Conservation (phyloP, 2,329 filamentous ascomycete genomes). For the Samsoniella hepiali region DNA sequence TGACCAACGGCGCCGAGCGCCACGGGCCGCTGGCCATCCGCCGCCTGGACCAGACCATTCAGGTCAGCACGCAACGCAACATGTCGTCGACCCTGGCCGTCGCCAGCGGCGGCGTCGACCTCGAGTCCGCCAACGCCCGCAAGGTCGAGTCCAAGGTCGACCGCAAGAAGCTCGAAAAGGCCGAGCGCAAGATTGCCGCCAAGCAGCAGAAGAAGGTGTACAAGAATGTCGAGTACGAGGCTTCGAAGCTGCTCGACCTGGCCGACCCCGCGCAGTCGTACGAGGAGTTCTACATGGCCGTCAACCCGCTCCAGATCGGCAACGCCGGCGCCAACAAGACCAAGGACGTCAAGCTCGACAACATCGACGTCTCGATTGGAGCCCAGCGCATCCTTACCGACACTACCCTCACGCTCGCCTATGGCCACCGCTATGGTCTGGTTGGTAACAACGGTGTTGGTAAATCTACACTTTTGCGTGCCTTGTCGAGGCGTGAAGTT, state of each 20-base stretch:
- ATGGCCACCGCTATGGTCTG: conserved; percentile 90
- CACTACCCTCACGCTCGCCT: conserved; percentile 84
- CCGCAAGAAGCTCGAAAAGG: conserved; percentile 98
- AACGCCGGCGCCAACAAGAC: conserved; percentile 73
- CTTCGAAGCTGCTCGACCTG: conserved; percentile 81
- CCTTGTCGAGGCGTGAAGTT: conserved; percentile 87
- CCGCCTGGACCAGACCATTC: conserved; percentile 89
- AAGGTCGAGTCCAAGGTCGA: conserved; percentile 98
- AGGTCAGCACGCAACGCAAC: conserved; percentile 89
- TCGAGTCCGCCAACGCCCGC: conserved; percentile 86
- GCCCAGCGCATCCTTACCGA: conserved; percentile 87
- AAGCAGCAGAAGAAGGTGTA: conserved; percentile 98
- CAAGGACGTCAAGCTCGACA: conserved; percentile 98
- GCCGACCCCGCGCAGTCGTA: conserved; percentile 84
- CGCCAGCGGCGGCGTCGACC: conserved; percentile 77
- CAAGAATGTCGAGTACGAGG: conserved; percentile 98
- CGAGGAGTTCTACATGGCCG: conserved; percentile 99
- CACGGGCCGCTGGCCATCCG: conserved; percentile 73
- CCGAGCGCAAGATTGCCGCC: conserved; percentile 92
- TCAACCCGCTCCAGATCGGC: conserved; percentile 92
- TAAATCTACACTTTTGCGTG: conserved; percentile 91
- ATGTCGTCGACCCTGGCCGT: conserved; percentile 94
- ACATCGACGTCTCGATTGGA: conserved; percentile 89
- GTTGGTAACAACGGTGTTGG: conserved; percentile 99
- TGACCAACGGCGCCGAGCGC: conserved; percentile 67